These are phyloP conservation scores for Plantago coronopus DNA, from an alignment of 305 asterid genomes.

Conservation along the genomic window DNA sequence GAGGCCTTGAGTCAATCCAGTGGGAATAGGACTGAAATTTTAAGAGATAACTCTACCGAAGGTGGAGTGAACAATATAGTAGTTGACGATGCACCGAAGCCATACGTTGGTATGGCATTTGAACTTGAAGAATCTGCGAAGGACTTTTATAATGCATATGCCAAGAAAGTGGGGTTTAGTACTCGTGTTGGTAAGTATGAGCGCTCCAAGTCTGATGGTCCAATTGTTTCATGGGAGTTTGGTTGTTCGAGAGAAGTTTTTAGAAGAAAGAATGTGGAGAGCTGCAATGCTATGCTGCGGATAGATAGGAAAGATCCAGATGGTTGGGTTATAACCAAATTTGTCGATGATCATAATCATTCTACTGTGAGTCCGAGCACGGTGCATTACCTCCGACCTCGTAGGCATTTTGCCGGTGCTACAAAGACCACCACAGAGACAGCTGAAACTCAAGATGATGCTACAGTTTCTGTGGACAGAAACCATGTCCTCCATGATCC, in stretches of 20 bases:
- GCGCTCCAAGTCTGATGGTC: slow-evolving; percentile 59
- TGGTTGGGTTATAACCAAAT: slow-evolving; percentile 66
- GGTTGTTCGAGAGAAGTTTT: slow-evolving; percentile 60
- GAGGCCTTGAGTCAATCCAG: slow-evolving; percentile 27
- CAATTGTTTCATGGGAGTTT: slow-evolving; percentile 57
- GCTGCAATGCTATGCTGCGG: slow-evolving; percentile 64
- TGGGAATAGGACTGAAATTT: slow-evolving; percentile 33
- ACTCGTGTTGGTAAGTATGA: slow-evolving; percentile 55
- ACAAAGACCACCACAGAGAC: slow-evolving; percentile 39
- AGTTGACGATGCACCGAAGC: slow-evolving; percentile 43
- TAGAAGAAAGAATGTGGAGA: slow-evolving; percentile 51
- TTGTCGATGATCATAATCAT: slow-evolving; percentile 77
- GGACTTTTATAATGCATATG: slow-evolving; percentile 63
- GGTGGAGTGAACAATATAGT: slow-evolving; percentile 36
- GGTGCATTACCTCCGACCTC: slow-evolving; percentile 59
- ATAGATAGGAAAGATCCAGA: slow-evolving; percentile 48
- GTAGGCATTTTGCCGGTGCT: slow-evolving; percentile 63
- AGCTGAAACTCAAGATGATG: slow-evolving; percentile 39
- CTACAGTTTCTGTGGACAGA: slow-evolving; percentile 43
- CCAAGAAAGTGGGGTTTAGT: slow-evolving; percentile 61
- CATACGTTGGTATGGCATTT: slow-evolving; percentile 67
- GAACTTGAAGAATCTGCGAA: slow-evolving; percentile 69
- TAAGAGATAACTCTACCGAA: slow-evolving; percentile 33
- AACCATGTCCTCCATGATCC: slow-evolving; percentile 42
- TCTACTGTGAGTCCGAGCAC: slow-evolving; percentile 47